phyloP scores from a whole-genome alignment of 495 filamentous ascomycete species.

The Penicillium chermesinum region DNA sequence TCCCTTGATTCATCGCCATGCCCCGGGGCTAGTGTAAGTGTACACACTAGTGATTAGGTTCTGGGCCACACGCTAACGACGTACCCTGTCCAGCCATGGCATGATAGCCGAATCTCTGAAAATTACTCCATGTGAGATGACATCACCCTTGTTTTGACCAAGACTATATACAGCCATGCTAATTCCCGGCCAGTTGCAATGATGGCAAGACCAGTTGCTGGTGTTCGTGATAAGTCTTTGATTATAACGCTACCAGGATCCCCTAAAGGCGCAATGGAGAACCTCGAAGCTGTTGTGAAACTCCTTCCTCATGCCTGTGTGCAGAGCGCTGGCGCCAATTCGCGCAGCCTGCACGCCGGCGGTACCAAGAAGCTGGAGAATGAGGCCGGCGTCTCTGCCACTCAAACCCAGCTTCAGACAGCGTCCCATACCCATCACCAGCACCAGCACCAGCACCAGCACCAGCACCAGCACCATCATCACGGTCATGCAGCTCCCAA shows the following conservation, averaged over 20 bases:
- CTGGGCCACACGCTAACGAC: constrained; percentile 8
- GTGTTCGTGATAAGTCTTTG: constrained; percentile 74
- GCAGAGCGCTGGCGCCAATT: constrained; percentile 80
- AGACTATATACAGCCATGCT: constrained; percentile 16
- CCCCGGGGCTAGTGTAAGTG: constrained; percentile 77
- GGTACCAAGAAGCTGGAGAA: constrained; percentile 79
- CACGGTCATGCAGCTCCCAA: constrained; percentile 64
- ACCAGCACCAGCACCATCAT: constrained; percentile 51
- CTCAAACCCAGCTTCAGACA: neutral
- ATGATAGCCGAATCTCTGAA: constrained; percentile 84
- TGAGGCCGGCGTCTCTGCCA: constrained; percentile 61
- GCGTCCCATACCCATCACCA: constrained; percentile 29
- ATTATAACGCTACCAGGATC: constrained; percentile 92
- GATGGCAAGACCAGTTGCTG: constrained; percentile 93
- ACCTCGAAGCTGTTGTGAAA: constrained; percentile 84
- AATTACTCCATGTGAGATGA: constrained; percentile 78
- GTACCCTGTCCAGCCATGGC: constrained; percentile 59
- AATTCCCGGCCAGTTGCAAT: constrained; percentile 65
- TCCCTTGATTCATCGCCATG: constrained; percentile 77
- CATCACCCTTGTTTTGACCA: constrained; percentile 8
- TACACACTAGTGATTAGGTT: neutral
- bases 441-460: constrained; percentile 51
- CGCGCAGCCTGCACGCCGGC: constrained; percentile 70
- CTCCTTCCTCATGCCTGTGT: constrained; percentile 89
- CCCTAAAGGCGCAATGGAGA: constrained; percentile 94